Base-by-base conservation (phyloP, 2,329 filamentous ascomycete species). In the Tricladium varicosporioides region DNA sequence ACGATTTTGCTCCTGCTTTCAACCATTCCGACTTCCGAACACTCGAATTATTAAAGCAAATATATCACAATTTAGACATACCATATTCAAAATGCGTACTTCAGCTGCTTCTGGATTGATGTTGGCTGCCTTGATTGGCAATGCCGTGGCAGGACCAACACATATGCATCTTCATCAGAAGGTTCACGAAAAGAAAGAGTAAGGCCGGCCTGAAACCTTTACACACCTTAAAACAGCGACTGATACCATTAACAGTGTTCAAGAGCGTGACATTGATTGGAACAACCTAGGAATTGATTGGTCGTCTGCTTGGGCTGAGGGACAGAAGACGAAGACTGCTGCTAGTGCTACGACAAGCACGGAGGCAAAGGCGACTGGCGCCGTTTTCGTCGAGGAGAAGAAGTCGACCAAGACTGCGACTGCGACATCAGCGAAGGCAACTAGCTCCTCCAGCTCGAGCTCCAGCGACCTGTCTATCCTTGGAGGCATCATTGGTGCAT, bases 171-270 rank as follows among this genome's bases (percentile, higher is more conserved):
- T 63, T 16, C 68, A 70, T 52, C 63, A 60, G 44, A 59, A 62
- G 46, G 53, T 52, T 5, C 68, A 71, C 51, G 54, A 67, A 51
- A 70, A 70, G 64, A 69, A 66, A 51, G 61, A 65, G 69, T 70
- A 67, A 69, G 64, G 32, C 50, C 50, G 9, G 5, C 42, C 15
- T 48, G 13, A 15, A 40, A 31, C 15, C 10, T n/a, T n/a, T 13
- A 33, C 44, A 9, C 3, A 15, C 7, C 11, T 8, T 48, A 13
- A 22, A 48, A 14, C 14, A 36, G 33, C 7, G 1, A n/a, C 48
- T 42, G 31, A 51, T n/a, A 11, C 4, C 10, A 5, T 14, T 11
- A n/a, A 45, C n/a, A 50, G 40, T 33, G 40, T 55, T 22, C 36
- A 55, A 36, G 48, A 49, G 10, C 5, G 11, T 13, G 61, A 53